These are phyloP conservation scores for Hymenoscyphus fructigenus DNA, from an alignment of 2,329 filamentous ascomycete genomes.

Conservation along the genomic window DNA sequence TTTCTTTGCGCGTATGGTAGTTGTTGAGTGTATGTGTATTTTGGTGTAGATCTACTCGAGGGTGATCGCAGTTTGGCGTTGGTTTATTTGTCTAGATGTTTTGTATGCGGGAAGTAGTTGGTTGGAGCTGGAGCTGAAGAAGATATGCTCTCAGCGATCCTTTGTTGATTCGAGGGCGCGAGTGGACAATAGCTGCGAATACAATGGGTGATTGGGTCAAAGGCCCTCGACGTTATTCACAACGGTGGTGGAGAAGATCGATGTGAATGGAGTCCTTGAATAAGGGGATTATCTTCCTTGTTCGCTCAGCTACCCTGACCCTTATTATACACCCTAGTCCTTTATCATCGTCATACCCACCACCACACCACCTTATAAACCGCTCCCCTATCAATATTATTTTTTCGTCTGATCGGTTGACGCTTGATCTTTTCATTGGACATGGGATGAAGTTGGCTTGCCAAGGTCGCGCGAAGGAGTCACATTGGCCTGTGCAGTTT, in stretches of 20 bases:
- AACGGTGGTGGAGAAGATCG: background rate
- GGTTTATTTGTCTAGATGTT: background rate
- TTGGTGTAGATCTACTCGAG: background rate
- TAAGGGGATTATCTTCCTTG: background rate
- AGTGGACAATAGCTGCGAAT: background rate
- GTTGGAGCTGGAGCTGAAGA: background rate
- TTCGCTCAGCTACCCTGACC: background rate
- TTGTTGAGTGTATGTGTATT: background rate
- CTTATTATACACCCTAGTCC: background rate
- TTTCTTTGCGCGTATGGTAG: background rate
- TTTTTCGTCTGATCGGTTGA: background rate
- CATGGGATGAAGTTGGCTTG: conserved; percentile 3
- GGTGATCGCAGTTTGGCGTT: background rate
- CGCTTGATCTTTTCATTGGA: background rate
- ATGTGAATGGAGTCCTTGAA: background rate
- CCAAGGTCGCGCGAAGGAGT: background rate
- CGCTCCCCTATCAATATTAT: background rate
- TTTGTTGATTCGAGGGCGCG: background rate
- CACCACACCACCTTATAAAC: background rate
- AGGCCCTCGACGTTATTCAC: background rate
- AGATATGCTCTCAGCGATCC: background rate
- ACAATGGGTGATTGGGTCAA: conserved; percentile 3
- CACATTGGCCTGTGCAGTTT: background rate
- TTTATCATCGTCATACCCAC: background rate
- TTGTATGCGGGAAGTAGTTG: background rate